These are phyloP conservation scores for Fusarium haematococcum DNA, from an alignment of 2,329 filamentous ascomycete genomes.

Conservation along the genomic window DNA sequence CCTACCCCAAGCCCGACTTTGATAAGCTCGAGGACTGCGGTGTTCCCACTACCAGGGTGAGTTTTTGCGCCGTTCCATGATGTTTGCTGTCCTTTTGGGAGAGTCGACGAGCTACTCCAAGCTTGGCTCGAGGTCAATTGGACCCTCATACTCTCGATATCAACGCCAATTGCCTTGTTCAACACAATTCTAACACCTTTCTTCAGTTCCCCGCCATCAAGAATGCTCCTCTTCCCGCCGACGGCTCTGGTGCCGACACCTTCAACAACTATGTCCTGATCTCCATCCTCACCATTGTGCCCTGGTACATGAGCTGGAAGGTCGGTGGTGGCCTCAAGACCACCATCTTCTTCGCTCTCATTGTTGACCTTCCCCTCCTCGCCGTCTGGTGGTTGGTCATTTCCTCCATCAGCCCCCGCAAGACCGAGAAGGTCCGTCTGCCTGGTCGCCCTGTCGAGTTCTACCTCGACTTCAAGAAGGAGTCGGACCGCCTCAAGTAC, in stretches of 20 bases:
- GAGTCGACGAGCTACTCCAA: background rate
- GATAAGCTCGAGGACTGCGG: conserved; percentile 73
- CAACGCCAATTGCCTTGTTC: background rate
- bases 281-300: conserved; percentile 75
- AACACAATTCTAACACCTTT: conserved; percentile 8
- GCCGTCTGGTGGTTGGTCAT: conserved; percentile 84
- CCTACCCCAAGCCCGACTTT: conserved; percentile 66
- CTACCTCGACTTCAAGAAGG: conserved; percentile 86
- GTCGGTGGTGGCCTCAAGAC: conserved; percentile 88
- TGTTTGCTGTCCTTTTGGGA: conserved; percentile 32
- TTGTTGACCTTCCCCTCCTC: conserved; percentile 84
- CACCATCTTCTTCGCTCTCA: conserved; percentile 85
- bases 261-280: conserved; percentile 89
- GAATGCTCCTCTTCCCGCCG: conserved; percentile 93
- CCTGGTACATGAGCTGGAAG: conserved; percentile 86
- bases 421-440: conserved; percentile 90
- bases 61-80: conserved; percentile 12
- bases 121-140: conserved; percentile 26
- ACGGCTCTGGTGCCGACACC: conserved; percentile 83
- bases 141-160: background rate
- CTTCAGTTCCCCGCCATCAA: conserved; percentile 76
- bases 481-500: conserved; percentile 73
- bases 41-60: conserved; percentile 56
- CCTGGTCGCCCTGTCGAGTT: conserved; percentile 90
- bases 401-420: conserved; percentile 85